Evolutionary conservation across 768 basidiomycete genomes (phyloP), one percentile per base, ranked within the genome.

Genomic region (Auricularia sp.): DNA sequence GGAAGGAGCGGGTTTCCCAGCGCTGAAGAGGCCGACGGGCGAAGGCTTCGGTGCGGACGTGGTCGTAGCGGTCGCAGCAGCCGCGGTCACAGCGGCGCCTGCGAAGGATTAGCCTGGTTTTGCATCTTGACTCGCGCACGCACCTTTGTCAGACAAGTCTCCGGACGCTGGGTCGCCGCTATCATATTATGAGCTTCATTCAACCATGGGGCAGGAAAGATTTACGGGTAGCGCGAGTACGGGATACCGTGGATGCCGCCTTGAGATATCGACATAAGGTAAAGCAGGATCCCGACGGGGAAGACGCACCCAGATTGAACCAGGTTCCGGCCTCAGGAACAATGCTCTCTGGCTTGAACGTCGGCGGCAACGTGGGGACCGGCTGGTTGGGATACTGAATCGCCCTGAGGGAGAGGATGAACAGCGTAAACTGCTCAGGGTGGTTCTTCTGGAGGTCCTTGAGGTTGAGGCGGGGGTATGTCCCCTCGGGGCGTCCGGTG

Each of bases 351-450:
- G n/a, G 42, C 58, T 42, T 61, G 44, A 5, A 58, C 54, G 36
- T 44, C 42, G 33, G 54, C 8, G 29, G 64, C 54, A 36, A n/a
- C 33, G 18, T 42, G 21, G 33, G 54, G 56, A 59, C 14, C 11
- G 36, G 54, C 36, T 37, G 36, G 10, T 64, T 39, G 10, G 64
- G 64, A 44, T 64, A 58, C 54, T 58, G 58, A 18, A 64, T 18
- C 34, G 39, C 54, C 10, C 34, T 35, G 5, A 58, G 56, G 3
- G 54, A 36, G 3, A 54, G 64, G 33, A 64, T 58, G 58, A 64
- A 64, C 11, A 64, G 54, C 54, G 64, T 37, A 33, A 44, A 64
- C 37, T 64, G 64, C 24, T 64, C 64, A 1, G 64, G 64, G 39
- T 59, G 56, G 54, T 64, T 58, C 35, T 39, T 47, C 34, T 58